Percentiles rank a stretch among this genome's conserved stretches.
Evolutionary conservation across 192 early-diverging fungal species (phyloP).

Genomic region (Globomyces pollinis-pini): DNA sequence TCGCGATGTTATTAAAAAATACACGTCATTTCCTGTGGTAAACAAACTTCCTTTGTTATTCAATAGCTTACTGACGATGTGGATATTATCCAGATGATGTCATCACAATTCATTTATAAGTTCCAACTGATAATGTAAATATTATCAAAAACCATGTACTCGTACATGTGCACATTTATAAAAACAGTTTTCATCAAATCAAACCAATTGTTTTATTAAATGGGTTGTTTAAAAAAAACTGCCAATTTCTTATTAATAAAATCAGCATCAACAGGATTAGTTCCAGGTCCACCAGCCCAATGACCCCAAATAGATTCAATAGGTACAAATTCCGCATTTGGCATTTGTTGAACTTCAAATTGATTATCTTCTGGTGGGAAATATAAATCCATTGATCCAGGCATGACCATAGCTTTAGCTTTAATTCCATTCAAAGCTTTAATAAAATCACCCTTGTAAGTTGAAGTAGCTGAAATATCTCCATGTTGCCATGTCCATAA

Average conservation of each 20-base stretch:
- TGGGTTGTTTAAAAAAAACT: neutral
- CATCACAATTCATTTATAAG: no score
- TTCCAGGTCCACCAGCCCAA: neutral
- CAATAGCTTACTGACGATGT: no score
- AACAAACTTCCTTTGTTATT: no score
- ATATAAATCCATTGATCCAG: constrained; percentile 11
- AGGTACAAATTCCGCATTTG: neutral
- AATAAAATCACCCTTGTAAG: constrained; percentile 2
- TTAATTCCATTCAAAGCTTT: constrained; percentile 1
- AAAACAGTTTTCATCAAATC: no score
- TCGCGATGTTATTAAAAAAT: no score
- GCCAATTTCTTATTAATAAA: neutral
- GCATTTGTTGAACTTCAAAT: neutral
- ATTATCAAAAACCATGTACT: no score
- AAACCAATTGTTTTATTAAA: no score
- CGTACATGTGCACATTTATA: no score
- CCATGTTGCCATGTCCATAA: constrained; percentile 20
- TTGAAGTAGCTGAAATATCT: constrained; percentile 3
- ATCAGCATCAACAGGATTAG: neutral
- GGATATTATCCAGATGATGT: no score
- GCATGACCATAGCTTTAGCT: constrained; percentile 11
- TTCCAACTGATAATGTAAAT: no score
- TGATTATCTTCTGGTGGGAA: constrained; percentile 11
- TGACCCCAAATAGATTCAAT: constrained; percentile 1
- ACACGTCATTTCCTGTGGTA: no score